Evolutionary conservation across 139 green algal genomes (phyloP).

Genomic region (Chlorella sp.): DNA sequence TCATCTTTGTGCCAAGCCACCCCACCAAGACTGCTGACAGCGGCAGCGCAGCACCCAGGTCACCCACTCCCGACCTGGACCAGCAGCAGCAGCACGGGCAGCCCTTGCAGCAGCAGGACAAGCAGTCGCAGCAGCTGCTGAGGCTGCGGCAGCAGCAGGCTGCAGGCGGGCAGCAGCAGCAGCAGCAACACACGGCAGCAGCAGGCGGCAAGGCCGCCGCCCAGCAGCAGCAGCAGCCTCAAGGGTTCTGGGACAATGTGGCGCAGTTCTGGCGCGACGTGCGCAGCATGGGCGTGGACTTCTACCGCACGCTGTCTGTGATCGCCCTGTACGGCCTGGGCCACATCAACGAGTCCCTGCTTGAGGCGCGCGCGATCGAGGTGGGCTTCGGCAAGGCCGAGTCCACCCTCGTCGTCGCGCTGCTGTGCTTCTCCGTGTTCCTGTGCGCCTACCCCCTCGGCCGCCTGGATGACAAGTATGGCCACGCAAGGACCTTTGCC

Average conservation of each 20-base stretch:
- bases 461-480: conserved; percentile 45
- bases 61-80: not conserved
- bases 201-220: too few species aligned
- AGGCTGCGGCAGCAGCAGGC: not conserved
- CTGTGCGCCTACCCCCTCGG: conserved; percentile 46
- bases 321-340: conserved; percentile 41
- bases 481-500: conserved; percentile 35
- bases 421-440: conserved; percentile 39
- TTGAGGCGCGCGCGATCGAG: conserved; percentile 45
- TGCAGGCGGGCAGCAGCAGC: conserved; percentile 2
- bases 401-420: conserved; percentile 44
- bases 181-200: too few species aligned
- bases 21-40: not conserved
- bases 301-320: conserved; percentile 48
- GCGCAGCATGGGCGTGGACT: conserved; percentile 40
- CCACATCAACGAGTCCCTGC: conserved; percentile 46
- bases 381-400: conserved; percentile 60
- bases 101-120: conserved; percentile 6
- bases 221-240: too few species aligned
- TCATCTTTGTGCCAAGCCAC: conserved; percentile 41
- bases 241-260: too few species aligned
- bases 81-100: not conserved
- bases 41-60: too few species aligned
- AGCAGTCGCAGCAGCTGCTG: not conserved
- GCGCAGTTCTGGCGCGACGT: conserved; percentile 27